Evolutionary conservation across 2,329 filamentous ascomycete species (phyloP).

Genomic region (Ophiostoma perfectum): DNA sequence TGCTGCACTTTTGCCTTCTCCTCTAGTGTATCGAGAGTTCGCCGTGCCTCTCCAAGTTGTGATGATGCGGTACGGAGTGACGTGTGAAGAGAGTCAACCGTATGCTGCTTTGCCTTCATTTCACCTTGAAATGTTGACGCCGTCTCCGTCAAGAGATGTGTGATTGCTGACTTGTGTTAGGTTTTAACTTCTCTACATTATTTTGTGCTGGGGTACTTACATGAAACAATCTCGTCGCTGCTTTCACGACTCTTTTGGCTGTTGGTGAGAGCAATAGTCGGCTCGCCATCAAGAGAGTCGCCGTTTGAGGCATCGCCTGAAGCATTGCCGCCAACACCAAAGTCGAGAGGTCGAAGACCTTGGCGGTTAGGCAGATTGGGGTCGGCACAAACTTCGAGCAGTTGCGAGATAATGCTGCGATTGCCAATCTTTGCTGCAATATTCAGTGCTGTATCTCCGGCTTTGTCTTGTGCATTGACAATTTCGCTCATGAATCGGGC

Average conservation of each 20-base stretch:
- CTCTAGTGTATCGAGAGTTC: constrained; percentile 65
- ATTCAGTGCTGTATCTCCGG: constrained; percentile 90
- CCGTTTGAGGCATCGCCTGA: constrained; percentile 42
- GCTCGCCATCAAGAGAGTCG: constrained; percentile 39
- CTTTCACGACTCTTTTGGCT: constrained; percentile 61
- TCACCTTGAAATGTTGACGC: constrained; percentile 74
- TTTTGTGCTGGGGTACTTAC: constrained; percentile 48
- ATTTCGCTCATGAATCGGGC: constrained; percentile 95
- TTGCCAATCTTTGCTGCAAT: constrained; percentile 91
- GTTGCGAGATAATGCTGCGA: constrained; percentile 89
- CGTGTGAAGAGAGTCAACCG: constrained; percentile 74
- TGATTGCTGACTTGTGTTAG: constrained; percentile 59
- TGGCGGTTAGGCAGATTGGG: constrained; percentile 87
- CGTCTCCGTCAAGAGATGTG: constrained; percentile 72
- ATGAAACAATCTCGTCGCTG: constrained; percentile 71
- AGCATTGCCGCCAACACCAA: constrained; percentile 74
- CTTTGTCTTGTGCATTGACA: constrained; percentile 90
- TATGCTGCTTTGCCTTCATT: constrained; percentile 75
- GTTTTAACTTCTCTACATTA: background rate
- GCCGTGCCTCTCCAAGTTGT: constrained; percentile 70
- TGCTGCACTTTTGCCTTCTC: constrained; percentile 58
- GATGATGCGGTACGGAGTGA: constrained; percentile 75
- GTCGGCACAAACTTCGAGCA: constrained; percentile 91
- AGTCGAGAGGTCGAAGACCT: constrained; percentile 84
- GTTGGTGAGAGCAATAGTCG: constrained; percentile 41